phyloP scores from a whole-genome alignment of 768 basidiomycete genomes.

The Udeniomyces megalosporus region DNA sequence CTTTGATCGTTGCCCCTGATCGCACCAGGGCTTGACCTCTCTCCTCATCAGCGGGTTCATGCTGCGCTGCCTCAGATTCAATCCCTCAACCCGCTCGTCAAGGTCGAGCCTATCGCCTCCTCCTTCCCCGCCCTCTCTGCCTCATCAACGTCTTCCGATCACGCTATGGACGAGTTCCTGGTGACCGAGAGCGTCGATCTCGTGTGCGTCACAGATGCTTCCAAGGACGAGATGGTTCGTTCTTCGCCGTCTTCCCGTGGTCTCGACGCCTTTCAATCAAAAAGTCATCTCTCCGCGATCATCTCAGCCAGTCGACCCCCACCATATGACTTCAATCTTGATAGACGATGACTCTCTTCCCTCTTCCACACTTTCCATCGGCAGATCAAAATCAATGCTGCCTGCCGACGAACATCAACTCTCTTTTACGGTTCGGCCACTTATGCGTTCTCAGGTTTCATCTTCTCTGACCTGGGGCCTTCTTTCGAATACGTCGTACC shows the following conservation, averaged over 20 bases:
- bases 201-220: constrained; percentile 71
- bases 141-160: constrained; percentile 18
- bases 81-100: constrained; percentile 80
- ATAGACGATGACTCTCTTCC: constrained; percentile 8
- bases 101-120: constrained; percentile 49
- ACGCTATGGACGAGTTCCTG: constrained; percentile 24
- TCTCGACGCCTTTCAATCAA: background rate
- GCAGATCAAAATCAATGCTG: constrained; percentile 60
- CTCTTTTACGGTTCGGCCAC: constrained; percentile 85
- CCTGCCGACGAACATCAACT: constrained; percentile 55
- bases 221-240: constrained; percentile 44
- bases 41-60: constrained; percentile 51
- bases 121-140: constrained; percentile 41
- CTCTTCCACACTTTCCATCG: background rate
- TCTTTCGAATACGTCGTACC: constrained; percentile 47
- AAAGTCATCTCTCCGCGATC: background rate
- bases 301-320: background rate
- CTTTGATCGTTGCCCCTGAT: background rate
- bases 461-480: constrained; percentile 77
- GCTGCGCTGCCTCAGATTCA: constrained; percentile 72
- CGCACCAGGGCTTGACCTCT: too few relatives aligned
- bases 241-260: background rate
- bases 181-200: constrained; percentile 39
- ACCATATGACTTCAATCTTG: background rate
- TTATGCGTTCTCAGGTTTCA: constrained; percentile 79